These are phyloP conservation scores for Aureobasidium namibiae DNA, from an alignment of 2,329 filamentous ascomycete genomes.

Conservation along the genomic window DNA sequence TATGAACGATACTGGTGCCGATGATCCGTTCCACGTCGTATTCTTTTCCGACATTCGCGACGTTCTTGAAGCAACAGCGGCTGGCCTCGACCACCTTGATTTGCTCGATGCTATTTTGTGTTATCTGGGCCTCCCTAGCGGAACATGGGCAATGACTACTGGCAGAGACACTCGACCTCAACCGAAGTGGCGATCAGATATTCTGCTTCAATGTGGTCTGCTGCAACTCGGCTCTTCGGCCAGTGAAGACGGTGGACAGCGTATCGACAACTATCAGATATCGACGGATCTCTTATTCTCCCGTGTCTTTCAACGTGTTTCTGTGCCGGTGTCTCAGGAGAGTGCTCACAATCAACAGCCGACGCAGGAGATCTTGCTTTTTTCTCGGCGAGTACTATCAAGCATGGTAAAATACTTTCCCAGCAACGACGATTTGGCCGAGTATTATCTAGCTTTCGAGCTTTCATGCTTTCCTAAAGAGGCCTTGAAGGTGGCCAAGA, in stretches of 20 bases:
- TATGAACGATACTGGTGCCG: conserved; percentile 56
- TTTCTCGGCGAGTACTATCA: conserved; percentile 45
- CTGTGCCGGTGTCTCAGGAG: neutral
- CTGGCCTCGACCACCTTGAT: conserved; percentile 30
- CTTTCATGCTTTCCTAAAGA: conserved; percentile 42
- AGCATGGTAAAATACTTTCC: conserved; percentile 43
- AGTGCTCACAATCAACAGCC: neutral
- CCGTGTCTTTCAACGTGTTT: neutral
- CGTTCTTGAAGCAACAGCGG: conserved; percentile 44
- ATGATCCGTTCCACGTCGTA: conserved; percentile 72
- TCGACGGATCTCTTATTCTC: conserved; percentile 15
- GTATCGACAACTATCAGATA: neutral
- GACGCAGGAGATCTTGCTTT: neutral
- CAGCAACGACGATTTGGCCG: conserved; percentile 48
- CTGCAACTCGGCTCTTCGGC: neutral
- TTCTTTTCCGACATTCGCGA: conserved; percentile 68
- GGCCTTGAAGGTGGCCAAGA: conserved; percentile 64
- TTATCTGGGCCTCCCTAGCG: conserved; percentile 43
- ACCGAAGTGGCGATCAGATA: neutral
- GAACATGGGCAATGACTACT: conserved; percentile 17
- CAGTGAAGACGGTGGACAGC: neutral
- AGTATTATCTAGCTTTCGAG: conserved; percentile 64
- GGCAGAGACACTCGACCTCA: neutral
- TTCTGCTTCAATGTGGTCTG: conserved; percentile 2
- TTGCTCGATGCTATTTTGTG: conserved; percentile 59